Evolutionary conservation across 257 asterid species (phyloP).

Genomic region (Nicotiana paniculata): DNA sequence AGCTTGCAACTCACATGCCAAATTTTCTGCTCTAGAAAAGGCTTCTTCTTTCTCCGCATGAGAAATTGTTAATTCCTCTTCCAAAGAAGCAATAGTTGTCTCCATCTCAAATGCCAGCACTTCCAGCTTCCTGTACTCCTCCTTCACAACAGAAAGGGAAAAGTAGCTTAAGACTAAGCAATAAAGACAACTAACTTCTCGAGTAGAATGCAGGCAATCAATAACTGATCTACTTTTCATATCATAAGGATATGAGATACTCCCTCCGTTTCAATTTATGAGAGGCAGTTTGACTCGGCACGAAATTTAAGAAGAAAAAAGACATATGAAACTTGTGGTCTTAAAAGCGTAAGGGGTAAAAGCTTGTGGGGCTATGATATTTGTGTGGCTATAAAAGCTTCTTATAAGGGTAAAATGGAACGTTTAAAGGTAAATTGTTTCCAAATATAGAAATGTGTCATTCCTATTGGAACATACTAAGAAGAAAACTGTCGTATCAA

Average conservation of each 20-base stretch:
- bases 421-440: no score
- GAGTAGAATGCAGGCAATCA: not conserved
- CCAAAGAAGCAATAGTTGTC: conserved; percentile 66
- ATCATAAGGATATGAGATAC: not conserved
- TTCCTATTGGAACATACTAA: no score
- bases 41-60: conserved; percentile 51
- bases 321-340: no score
- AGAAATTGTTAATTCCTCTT: conserved; percentile 52
- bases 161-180: not conserved
- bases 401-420: no score
- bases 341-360: no score
- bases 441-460: no score
- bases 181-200: not conserved
- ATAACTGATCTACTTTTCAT: not conserved
- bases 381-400: no score
- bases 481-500: no score
- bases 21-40: conserved; percentile 52
- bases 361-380: no score
- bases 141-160: conserved; percentile 33
- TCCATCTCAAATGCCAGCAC: conserved; percentile 95
- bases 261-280: not conserved
- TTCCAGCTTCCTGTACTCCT: conserved; percentile 76
- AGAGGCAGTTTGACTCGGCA: no score
- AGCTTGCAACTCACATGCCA: conserved; percentile 53
- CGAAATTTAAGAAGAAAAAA: no score